Conservation (phyloP, 2,329 filamentous ascomycete genomes). For the Colletotrichum falcatum region DNA sequence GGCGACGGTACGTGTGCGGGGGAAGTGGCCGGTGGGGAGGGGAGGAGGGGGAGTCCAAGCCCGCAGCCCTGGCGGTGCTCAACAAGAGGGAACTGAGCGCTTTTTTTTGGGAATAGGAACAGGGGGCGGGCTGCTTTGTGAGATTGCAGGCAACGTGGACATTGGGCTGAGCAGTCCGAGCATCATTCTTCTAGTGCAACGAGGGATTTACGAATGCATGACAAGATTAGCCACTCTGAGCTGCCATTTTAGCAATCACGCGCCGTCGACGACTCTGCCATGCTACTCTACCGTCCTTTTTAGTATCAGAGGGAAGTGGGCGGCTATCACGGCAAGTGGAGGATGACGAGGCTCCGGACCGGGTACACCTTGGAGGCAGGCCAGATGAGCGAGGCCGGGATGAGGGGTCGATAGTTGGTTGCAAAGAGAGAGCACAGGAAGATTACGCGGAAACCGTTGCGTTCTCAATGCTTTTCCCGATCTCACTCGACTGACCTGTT, state of each 20-base stretch:
- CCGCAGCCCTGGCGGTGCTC: background rate
- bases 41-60: background rate
- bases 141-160: conserved; percentile 31
- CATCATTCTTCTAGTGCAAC: background rate
- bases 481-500: background rate
- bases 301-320: conserved; percentile 27
- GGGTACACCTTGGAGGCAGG: conserved; percentile 19
- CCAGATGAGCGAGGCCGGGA: background rate
- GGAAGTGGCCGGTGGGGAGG: too few relatives aligned
- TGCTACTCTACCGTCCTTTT: background rate
- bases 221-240: background rate
- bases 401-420: background rate
- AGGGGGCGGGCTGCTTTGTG: background rate
- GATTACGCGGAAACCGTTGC: background rate
- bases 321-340: conserved; percentile 19
- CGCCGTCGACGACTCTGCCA: conserved; percentile 7
- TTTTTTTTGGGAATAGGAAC: background rate
- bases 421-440: too few relatives aligned
- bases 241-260: background rate
- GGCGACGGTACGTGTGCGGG: background rate
- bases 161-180: conserved; percentile 11
- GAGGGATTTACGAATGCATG: conserved; percentile 8
- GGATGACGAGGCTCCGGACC: background rate
- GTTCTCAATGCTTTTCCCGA: background rate
- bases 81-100: background rate